Base-by-base conservation (phyloP, 2,329 filamentous ascomycete species). In the Clonostachys rosea region DNA sequence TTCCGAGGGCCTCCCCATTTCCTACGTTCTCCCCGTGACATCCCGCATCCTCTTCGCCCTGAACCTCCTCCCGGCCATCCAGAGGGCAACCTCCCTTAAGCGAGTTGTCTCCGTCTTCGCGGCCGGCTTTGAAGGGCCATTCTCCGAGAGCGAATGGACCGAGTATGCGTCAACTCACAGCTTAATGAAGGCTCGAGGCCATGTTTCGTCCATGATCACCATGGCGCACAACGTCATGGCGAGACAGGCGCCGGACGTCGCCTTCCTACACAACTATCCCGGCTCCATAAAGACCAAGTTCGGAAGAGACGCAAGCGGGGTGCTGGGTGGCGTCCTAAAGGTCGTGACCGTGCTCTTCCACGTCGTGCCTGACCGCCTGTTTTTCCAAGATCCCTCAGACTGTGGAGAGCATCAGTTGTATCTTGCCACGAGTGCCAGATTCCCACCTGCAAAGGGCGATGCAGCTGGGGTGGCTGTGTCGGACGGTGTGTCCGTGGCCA, bases 51-150 rank as follows among this genome's bases (percentile, higher is more conserved):
- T 78, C 37, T 78, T 84, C 55, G 68, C 76, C 12, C 48, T 69
- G 41, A 80, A 82, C 46, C 70, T 86, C 1, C 72, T 84, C 9
- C 81, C 82, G 0, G 67, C 75, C 0, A 67, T 86, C 3, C 64
- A 41, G 13, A 46, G 46, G 1, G 54, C 52, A 1, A 8, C 43
- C 2, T 53, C 48, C 12, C 47, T 57, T 6, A 50, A 54, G 6
- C 55, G 58, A 8, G 54, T 64, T 16, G 48, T 64, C 30, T 57
- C 52, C 18, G 52, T 61, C 34, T 49, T 61, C 37, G 54, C 53
- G 1, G 61, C 58, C 6, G 55, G 51, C 13, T 50, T 52, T 18
- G 51, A 53, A 33, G 55, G 51, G 1, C 36, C 36, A 2, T 39
- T 39, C 36, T n/a, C 14, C 36, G 36, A 39, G 14, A 39, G 17